Percentiles rank a stretch among this genome's conserved stretches.
These are phyloP conservation scores for Agarophyton chilense DNA, from an alignment of 23 red algal species.

Conservation along the genomic window DNA sequence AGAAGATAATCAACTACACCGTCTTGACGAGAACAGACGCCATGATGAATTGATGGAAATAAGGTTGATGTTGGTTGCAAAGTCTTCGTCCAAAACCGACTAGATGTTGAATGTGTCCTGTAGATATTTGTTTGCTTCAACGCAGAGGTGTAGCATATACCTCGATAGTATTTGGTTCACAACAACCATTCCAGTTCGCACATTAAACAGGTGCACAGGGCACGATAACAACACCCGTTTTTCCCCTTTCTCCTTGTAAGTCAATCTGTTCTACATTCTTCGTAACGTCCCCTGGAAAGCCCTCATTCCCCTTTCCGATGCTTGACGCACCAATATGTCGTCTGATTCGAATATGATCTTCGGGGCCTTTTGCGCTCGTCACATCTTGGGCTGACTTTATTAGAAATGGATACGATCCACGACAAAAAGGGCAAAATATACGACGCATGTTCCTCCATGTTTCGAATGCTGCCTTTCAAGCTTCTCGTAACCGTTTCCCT, in stretches of 20 bases:
- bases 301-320: too few relatives aligned
- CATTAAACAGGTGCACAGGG: slow-evolving; percentile 14
- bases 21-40: not conserved
- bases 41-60: slow-evolving; percentile 10
- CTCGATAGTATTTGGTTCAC: slow-evolving; percentile 26
- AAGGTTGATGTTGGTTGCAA: not conserved
- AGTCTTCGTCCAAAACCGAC: not conserved
- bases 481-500: too few relatives aligned
- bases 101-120: not conserved
- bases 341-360: too few relatives aligned
- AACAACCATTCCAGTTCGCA: not conserved
- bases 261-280: not conserved
- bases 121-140: slow-evolving; percentile 1
- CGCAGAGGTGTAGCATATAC: slow-evolving; percentile 12
- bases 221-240: not conserved
- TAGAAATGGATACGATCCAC: too few relatives aligned
- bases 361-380: too few relatives aligned
- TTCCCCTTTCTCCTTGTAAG: slow-evolving; percentile 28
- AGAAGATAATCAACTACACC: not conserved
- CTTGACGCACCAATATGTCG: too few relatives aligned
- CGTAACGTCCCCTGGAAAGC: too few relatives aligned
- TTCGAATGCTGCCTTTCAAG: too few relatives aligned
- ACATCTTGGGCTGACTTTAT: too few relatives aligned
- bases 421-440: too few relatives aligned
- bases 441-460: too few relatives aligned